A percentile compares a stretch with the other conserved stretches of the same genome.
phyloP scores from a whole-genome alignment of 2,329 filamentous ascomycete species.

The Aureobasidium sp. region DNA sequence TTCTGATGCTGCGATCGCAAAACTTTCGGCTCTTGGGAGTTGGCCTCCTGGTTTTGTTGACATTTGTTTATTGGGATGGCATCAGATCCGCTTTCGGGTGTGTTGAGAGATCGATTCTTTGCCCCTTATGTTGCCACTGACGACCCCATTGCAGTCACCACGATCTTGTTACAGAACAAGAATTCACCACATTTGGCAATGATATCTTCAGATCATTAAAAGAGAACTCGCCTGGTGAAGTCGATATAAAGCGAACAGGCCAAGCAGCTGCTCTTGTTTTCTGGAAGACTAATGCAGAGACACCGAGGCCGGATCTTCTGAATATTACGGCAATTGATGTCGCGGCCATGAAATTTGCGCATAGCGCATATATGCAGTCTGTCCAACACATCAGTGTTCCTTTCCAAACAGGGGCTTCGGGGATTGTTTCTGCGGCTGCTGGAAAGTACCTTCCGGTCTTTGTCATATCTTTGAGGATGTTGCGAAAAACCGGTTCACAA shows the following conservation, averaged over 20 bases:
- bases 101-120: not conserved
- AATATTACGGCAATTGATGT: not conserved
- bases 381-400: not conserved
- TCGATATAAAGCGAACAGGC: not conserved
- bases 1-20: not conserved
- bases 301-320: slow-evolving; percentile 8
- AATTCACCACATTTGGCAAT: not conserved
- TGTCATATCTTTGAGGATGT: slow-evolving; percentile 28
- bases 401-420: not conserved
- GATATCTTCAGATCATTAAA: not conserved
- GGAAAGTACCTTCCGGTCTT: slow-evolving; percentile 14
- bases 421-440: slow-evolving; percentile 13
- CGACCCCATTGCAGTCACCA: not conserved
- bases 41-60: not conserved
- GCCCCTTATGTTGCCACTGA: not conserved
- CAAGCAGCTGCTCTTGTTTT: slow-evolving; percentile 6
- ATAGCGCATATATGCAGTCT: not conserved
- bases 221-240: not conserved
- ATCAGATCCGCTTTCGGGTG: not conserved
- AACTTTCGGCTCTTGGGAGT: not conserved
- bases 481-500: slow-evolving; percentile 36
- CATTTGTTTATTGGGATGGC: not conserved
- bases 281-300: slow-evolving; percentile 3
- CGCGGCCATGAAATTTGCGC: not conserved
- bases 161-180: not conserved